phyloP scores from a whole-genome alignment of 2,329 filamentous ascomycete genomes.

The Curvularia eragrostidis region DNA sequence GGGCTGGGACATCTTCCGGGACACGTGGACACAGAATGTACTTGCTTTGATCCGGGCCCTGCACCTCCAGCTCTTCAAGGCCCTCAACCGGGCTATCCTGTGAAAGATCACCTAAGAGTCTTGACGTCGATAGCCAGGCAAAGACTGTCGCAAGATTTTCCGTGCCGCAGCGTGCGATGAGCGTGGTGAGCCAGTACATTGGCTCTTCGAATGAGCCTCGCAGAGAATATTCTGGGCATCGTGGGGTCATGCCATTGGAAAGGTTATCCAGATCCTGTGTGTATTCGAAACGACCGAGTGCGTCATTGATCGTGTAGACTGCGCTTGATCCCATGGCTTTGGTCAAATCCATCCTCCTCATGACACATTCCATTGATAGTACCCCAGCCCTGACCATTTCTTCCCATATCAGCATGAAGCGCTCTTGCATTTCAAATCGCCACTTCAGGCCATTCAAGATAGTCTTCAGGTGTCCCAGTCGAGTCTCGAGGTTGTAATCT shows the following conservation, averaged over 20 bases:
- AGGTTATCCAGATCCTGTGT: not conserved
- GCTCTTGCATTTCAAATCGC: not conserved
- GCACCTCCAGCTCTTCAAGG: not conserved
- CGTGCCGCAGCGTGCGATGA: not conserved
- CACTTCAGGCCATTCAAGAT: not conserved
- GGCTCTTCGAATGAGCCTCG: not conserved
- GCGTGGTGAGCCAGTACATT: not conserved
- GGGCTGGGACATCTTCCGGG: not conserved
- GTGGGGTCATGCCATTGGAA: not conserved
- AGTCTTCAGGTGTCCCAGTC: not conserved
- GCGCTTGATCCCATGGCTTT: not conserved
- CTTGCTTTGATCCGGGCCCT: not conserved
- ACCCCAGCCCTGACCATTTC: not conserved
- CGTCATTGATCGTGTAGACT: not conserved
- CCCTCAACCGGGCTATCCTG: not conserved
- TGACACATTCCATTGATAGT: not conserved
- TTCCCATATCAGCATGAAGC: not conserved
- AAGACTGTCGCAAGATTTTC: not conserved
- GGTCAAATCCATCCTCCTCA: not conserved
- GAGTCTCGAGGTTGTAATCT: not conserved
- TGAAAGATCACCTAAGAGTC: not conserved
- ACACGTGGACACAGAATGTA: not conserved
- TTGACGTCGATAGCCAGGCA: not conserved
- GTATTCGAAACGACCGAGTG: not conserved
- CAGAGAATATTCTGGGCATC: not conserved